These are phyloP conservation scores for Saprolegnia parasitica DNA, from an alignment of 352 stramenopile species.

Conservation along the genomic window DNA sequence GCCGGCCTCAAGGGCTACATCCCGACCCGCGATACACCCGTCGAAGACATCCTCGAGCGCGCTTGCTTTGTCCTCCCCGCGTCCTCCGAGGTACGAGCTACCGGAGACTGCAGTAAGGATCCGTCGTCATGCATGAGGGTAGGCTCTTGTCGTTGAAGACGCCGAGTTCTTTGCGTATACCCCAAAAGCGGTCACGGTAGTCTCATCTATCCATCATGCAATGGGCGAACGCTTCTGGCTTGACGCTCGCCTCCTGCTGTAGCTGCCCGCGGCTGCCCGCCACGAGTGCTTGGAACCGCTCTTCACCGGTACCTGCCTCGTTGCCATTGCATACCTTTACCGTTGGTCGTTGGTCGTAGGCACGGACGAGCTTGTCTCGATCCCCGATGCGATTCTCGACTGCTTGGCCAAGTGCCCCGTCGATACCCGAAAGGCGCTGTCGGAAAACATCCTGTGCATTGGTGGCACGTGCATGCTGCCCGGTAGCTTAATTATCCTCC, in stretches of 20 bases:
- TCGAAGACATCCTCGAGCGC: conserved; percentile 65
- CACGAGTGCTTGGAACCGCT: conserved; percentile 32
- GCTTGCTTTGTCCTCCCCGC: conserved; percentile 68
- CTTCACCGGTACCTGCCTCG: conserved; percentile 31
- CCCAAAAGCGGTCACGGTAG: conserved; percentile 40
- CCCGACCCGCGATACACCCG: conserved; percentile 2
- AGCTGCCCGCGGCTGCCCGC: conserved; percentile 30
- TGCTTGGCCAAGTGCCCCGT: conserved; percentile 53
- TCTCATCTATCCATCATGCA: not conserved
- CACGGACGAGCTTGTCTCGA: conserved; percentile 38
- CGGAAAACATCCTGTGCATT: conserved; percentile 72
- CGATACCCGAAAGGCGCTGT: conserved; percentile 56
- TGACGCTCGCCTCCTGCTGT: not conserved
- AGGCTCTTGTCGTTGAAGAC: conserved; percentile 26
- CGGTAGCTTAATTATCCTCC: conserved; percentile 32
- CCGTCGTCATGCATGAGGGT: not conserved
- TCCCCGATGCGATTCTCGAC: conserved; percentile 53
- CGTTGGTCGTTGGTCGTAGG: conserved; percentile 31
- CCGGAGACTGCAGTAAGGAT: not conserved
- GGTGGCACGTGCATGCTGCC: conserved; percentile 75
- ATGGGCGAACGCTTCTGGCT: not conserved
- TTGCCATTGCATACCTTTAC: not conserved
- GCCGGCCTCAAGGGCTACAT: not conserved
- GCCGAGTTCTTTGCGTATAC: conserved; percentile 44
- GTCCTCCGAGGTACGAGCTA: conserved; percentile 8